phyloP scores from a whole-genome alignment of 2,329 filamentous ascomycete genomes.

The Exserohilum turcica region DNA sequence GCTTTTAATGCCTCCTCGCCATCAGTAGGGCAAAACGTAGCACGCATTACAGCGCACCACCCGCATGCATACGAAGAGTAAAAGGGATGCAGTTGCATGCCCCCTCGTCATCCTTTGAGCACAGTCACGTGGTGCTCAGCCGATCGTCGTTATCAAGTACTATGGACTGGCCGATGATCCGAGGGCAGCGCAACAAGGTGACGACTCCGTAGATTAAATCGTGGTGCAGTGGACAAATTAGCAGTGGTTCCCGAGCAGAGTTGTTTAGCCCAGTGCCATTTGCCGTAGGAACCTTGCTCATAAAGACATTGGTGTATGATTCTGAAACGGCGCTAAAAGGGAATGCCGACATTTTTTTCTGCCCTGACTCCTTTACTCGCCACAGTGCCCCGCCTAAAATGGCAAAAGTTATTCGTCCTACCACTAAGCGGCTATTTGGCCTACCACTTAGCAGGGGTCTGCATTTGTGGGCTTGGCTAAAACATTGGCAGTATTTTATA shows the following conservation, averaged over 20 bases:
- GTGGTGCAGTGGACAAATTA: not conserved
- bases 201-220: not conserved
- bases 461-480: too few relatives aligned
- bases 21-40: too few relatives aligned
- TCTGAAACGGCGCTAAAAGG: constrained; percentile 12
- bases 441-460: too few relatives aligned
- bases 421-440: too few relatives aligned
- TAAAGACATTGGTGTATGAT: constrained; percentile 6
- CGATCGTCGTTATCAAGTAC: not conserved
- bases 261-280: not conserved
- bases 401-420: too few relatives aligned
- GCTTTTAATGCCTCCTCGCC: too few relatives aligned
- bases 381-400: not conserved
- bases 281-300: not conserved
- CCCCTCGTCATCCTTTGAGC: too few relatives aligned
- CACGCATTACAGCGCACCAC: too few relatives aligned
- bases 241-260: not conserved
- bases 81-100: too few relatives aligned
- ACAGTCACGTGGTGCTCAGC: not conserved
- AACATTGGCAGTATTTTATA: too few relatives aligned
- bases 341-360: not conserved
- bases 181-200: not conserved
- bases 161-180: not conserved
- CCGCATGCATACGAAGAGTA: too few relatives aligned
- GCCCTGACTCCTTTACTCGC: not conserved